Base-by-base conservation (phyloP, 1,284 basidiomycete species). In the Hymenochaete sp. region DNA sequence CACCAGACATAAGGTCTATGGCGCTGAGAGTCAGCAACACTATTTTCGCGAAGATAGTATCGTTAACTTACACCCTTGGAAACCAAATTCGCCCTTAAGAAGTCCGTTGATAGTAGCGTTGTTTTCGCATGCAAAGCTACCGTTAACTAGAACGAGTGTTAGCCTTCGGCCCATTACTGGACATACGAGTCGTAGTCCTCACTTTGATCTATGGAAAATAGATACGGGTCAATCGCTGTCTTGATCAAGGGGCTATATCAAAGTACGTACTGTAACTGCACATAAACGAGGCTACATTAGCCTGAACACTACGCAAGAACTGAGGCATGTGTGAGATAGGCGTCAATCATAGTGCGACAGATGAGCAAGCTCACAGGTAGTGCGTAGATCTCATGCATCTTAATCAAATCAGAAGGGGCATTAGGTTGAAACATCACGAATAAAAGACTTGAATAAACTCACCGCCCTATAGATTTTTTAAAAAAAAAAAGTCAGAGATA, bases 231-330 rank as follows among this genome's bases (percentile, higher is more conserved):
- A n/a, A n/a, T n/a, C n/a, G n/a, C n/a, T n/a, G n/a, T n/a, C n/a
- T n/a, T n/a, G n/a, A n/a, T n/a, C n/a, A n/a, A n/a, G 33, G 18
- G 24, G 24, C 27, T 24, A 10, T 11, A 16, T n/a, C 35, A 16
- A 26, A 6, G 2, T 24, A 60, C 53, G 63, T 58, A 60, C 78
- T 80, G 59, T 86, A 86, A 10, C 77, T 74, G 55, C 82, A 86
- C 84, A 88, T 88, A 41, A 87, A 67, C 1, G 77, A 63, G 1
- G 76, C 70, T 3, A 84, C 81, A 28, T 74, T 75, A 2, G 82
- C 82, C 66, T 77, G 60, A 67, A 87, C 63, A 0, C 62, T 60
- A 40, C 61, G 56, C 18, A 68, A 52, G 59, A 68, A 68, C 53
- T 53, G 13, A 29, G 11, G 28, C 10, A 19, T 28, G n/a, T 13